These are phyloP conservation scores for Eleusine coracana DNA, from an alignment of 176 grass and related monocot species.

Conservation along the genomic window DNA sequence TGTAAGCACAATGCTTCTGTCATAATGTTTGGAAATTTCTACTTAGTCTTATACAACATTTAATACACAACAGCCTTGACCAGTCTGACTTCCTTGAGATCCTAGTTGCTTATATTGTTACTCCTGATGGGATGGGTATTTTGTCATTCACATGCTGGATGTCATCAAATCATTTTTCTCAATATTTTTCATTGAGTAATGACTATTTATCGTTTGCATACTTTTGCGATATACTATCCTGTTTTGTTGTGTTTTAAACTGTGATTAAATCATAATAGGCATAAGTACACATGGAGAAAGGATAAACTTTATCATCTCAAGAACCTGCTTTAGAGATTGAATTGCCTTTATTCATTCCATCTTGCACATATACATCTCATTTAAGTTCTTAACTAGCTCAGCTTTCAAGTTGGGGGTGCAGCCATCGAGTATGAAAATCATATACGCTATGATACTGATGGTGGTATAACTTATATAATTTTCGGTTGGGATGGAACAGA, in stretches of 20 bases:
- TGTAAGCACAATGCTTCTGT: neutral
- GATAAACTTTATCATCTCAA: neutral
- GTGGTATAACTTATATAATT: slow-evolving; percentile 12
- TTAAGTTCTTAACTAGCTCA: neutral
- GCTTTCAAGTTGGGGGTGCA: neutral
- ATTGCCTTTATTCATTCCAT: neutral
- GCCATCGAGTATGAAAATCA: neutral
- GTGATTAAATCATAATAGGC: slow-evolving; percentile 17
- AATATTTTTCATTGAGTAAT: slow-evolving; percentile 12
- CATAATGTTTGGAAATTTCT: slow-evolving; percentile 13
- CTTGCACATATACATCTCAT: neutral
- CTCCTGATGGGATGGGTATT: neutral
- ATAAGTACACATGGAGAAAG: neutral
- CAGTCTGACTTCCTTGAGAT: neutral
- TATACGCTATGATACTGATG: slow-evolving; percentile 32
- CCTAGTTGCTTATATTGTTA: slow-evolving; percentile 11
- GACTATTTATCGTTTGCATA: neutral
- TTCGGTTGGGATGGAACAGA: slow-evolving; percentile 51
- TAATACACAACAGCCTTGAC: neutral
- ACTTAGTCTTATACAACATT: neutral
- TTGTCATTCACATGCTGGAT: neutral
- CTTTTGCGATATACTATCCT: neutral
- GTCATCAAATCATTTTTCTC: neutral
- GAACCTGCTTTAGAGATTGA: slow-evolving; percentile 23
- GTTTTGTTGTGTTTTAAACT: neutral